Evolutionary conservation across 2,329 filamentous ascomycete genomes (phyloP), one percentile per base, ranked within the genome.

Genomic region (Microdochium trichocladiopsis): DNA sequence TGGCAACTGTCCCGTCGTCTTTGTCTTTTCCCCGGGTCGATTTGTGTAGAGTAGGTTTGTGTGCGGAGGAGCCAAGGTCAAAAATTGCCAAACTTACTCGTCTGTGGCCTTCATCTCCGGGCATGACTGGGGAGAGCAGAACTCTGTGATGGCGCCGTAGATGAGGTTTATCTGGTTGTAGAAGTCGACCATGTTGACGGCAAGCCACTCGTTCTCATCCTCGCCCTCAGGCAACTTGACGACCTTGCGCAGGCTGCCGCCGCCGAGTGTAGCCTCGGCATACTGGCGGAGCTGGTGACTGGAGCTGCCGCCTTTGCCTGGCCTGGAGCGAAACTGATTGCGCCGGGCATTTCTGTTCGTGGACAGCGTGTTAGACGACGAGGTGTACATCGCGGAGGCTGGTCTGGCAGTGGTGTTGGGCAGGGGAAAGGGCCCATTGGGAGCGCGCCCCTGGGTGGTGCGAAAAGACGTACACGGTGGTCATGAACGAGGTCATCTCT

Each of bases 81-180:
- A n/a, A n/a, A n/a, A n/a, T n/a, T n/a, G n/a, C n/a, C n/a, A 21
- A 21, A 59, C 83, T 58, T 79, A 94, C 87, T 99, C 94, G 73
- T 99, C 95, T 10, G 94, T 99, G n/a, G 94, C 94, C 73, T 99
- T 99, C 94, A 99, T 99, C 74, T 97, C 94, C 1, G 94, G 94
- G 69, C 94, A 99, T 58, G 91, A 91, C 68, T 94, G 88, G 28
- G 94, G 93, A 24, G 94, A 97, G 78, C 94, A 99, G 73, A 99
- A 99, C 68, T 99, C 94, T 55, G 94, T 99, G 67, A 99, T 99
- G 59, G 94, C 94, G 54, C 95, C 95, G 69, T 99, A 99, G 54
- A 99, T 86, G 33, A 99, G 82, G 73, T 99, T 99, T 77, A 99
- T 95, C 73, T 99, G 94, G 76, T 99, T 99, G 83, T 99, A 99